phyloP scores from a whole-genome alignment of 2,329 filamentous ascomycete species.

The Aspergillus ochraceoroseus region DNA sequence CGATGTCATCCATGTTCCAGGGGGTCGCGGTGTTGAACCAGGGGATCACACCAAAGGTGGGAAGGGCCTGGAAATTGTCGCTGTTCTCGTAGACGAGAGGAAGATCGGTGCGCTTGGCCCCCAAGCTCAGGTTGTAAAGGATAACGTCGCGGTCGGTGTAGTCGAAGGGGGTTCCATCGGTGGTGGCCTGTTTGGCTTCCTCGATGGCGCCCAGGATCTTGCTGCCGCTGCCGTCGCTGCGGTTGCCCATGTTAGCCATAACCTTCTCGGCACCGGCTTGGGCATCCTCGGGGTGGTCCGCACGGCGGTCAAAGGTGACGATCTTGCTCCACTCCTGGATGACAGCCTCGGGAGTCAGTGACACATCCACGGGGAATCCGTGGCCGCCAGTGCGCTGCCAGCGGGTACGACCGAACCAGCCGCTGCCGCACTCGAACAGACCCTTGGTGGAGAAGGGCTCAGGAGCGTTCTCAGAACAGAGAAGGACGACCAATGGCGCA shows the following conservation, averaged over 20 bases:
- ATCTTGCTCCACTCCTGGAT: conserved; percentile 71
- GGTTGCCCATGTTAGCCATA: conserved; percentile 82
- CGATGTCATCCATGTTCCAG: conserved; percentile 73
- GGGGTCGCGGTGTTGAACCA: conserved; percentile 78
- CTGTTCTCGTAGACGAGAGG: conserved; percentile 83
- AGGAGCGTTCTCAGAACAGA: conserved; percentile 82
- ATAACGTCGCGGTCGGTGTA: conserved; percentile 85
- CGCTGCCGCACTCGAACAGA: conserved; percentile 90
- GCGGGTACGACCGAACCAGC: conserved; percentile 85
- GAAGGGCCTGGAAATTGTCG: conserved; percentile 88
- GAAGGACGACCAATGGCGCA: conserved; percentile 81
- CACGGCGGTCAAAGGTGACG: conserved; percentile 76
- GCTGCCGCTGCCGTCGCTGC: conserved; percentile 53
- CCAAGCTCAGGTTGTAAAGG: conserved; percentile 92
- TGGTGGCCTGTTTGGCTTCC: conserved; percentile 65
- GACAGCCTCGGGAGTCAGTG: conserved; percentile 79
- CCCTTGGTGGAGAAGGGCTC: conserved; percentile 70
- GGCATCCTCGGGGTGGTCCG: conserved; percentile 77
- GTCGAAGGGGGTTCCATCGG: conserved; percentile 68
- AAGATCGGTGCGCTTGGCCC: conserved; percentile 84
- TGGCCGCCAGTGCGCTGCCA: conserved; percentile 91
- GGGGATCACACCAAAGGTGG: conserved; percentile 95
- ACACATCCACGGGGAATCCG: conserved; percentile 82
- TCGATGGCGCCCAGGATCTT: conserved; percentile 71
- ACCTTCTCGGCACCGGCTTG: conserved; percentile 73